Percentiles rank a stretch among this genome's conserved stretches.
Evolutionary conservation across 2,329 filamentous ascomycete genomes (phyloP).

Genomic region (Ascochyta fabae): DNA sequence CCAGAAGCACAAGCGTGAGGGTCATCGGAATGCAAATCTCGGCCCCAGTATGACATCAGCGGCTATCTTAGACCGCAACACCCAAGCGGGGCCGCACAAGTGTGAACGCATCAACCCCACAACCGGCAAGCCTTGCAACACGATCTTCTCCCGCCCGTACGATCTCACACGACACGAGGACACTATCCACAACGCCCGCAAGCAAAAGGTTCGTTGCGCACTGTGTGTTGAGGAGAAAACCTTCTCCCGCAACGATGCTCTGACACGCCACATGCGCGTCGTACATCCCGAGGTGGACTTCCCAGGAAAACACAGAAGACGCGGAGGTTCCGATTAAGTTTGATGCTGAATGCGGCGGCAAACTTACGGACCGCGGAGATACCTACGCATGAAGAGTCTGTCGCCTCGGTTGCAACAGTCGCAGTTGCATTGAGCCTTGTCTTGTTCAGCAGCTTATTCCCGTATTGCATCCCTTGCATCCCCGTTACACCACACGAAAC

Average conservation of each 20-base stretch:
- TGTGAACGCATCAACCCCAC: constrained; percentile 94
- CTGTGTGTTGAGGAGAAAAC: constrained; percentile 96
- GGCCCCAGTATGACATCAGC: constrained; percentile 59
- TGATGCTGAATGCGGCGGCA: constrained; percentile 14
- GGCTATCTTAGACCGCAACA: constrained; percentile 70
- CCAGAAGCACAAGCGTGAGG: constrained; percentile 95
- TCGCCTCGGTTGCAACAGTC: constrained; percentile 8
- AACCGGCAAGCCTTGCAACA: constrained; percentile 93
- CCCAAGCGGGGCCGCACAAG: constrained; percentile 89
- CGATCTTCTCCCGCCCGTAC: constrained; percentile 92
- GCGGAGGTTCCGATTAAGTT: constrained; percentile 48
- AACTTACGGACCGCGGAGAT: not conserved
- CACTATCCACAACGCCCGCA: constrained; percentile 93
- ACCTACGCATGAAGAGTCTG: not conserved
- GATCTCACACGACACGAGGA: constrained; percentile 96
- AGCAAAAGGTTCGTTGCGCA: constrained; percentile 92
- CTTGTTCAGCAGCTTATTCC: not conserved
- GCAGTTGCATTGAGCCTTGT: not conserved
- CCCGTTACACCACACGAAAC: not conserved
- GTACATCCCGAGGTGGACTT: constrained; percentile 89
- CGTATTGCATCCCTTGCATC: constrained; percentile 6
- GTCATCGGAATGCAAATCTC: constrained; percentile 67
- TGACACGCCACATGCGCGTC: constrained; percentile 91
- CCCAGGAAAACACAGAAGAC: constrained; percentile 67
- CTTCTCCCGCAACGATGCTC: constrained; percentile 91